Conservation (phyloP, 805 yeast species). For the Phaffomyces thermotolerans region DNA sequence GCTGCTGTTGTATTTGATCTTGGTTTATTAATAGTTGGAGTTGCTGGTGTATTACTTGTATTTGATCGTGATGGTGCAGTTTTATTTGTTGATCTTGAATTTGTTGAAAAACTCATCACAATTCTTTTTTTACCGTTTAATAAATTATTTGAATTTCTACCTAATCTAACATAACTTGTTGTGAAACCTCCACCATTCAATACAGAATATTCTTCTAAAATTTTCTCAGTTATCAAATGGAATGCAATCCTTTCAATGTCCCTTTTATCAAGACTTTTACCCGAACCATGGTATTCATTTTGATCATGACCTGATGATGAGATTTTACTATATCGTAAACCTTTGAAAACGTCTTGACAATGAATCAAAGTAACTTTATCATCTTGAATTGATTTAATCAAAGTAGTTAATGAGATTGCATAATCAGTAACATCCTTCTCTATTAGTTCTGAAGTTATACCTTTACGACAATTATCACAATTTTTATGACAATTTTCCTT, state of each 20-base stretch:
- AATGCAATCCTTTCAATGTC: conserved; percentile 81
- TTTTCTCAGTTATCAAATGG: conserved; percentile 58
- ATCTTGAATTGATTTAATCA: conserved; percentile 50
- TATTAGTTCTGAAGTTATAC: conserved; percentile 35
- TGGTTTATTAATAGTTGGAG: background rate
- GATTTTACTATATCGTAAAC: conserved; percentile 59
- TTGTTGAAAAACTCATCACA: conserved; percentile 40
- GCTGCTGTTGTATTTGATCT: conserved; percentile 1
- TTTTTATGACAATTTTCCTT: conserved; percentile 54
- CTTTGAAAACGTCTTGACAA: conserved; percentile 78
- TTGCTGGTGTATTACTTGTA: conserved; percentile 1
- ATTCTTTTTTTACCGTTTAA: conserved; percentile 38
- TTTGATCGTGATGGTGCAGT: background rate
- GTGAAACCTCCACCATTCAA: conserved; percentile 78
- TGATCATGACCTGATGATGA: conserved; percentile 54
- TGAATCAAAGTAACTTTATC: conserved; percentile 68
- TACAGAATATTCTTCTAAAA: conserved; percentile 63
- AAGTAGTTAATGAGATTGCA: conserved; percentile 49
- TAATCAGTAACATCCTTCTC: conserved; percentile 61
- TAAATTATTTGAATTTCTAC: conserved; percentile 46
- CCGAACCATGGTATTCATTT: conserved; percentile 61
- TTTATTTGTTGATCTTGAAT: conserved; percentile 1
- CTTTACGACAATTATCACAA: conserved; percentile 78
- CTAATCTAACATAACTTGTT: conserved; percentile 61
- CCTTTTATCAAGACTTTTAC: conserved; percentile 53